Conservation (phyloP, 306 rosid species). For the Chamaecrista fasciculata region DNA sequence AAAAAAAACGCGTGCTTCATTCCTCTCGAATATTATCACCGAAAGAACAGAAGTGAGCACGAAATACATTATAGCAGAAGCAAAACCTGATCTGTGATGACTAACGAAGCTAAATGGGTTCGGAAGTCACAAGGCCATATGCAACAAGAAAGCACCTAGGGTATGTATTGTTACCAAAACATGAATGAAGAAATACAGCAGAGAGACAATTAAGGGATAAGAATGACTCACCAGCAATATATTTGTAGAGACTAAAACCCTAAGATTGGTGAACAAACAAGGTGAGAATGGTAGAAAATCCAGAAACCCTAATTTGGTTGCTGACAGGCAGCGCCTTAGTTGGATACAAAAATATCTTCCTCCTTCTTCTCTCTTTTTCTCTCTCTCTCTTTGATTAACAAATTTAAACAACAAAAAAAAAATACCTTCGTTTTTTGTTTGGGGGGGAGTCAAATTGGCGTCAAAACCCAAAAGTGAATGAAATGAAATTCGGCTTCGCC, state of each 20-base stretch:
- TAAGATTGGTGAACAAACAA: conserved; percentile 9
- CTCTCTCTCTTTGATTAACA: not conserved
- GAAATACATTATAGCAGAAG: not conserved
- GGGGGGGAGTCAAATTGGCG: not conserved
- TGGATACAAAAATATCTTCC: conserved; percentile 45
- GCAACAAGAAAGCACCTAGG: not conserved
- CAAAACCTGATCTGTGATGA: conserved; percentile 21
- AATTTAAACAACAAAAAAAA: not conserved
- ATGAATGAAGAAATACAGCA: not conserved
- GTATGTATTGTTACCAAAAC: conserved; percentile 10
- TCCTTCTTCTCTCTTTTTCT: not conserved
- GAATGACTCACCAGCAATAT: conserved; percentile 15
- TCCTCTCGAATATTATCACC: not conserved
- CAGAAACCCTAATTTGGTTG: conserved; percentile 44
- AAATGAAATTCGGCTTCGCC: not conserved
- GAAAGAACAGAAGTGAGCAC: not conserved
- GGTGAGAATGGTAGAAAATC: conserved; percentile 38
- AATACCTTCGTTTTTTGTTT: not conserved
- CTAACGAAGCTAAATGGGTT: not conserved
- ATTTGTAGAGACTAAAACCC: conserved; percentile 12
- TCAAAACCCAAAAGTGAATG: not conserved
- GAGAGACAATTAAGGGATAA: not conserved
- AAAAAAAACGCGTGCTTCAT: not conserved
- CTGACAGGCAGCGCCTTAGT: conserved; percentile 31
- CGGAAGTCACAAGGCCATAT: not conserved